Evolutionary conservation across 2,329 filamentous ascomycete genomes (phyloP), one percentile per base, ranked within the genome.

Genomic region (Aspergillus sp.): DNA sequence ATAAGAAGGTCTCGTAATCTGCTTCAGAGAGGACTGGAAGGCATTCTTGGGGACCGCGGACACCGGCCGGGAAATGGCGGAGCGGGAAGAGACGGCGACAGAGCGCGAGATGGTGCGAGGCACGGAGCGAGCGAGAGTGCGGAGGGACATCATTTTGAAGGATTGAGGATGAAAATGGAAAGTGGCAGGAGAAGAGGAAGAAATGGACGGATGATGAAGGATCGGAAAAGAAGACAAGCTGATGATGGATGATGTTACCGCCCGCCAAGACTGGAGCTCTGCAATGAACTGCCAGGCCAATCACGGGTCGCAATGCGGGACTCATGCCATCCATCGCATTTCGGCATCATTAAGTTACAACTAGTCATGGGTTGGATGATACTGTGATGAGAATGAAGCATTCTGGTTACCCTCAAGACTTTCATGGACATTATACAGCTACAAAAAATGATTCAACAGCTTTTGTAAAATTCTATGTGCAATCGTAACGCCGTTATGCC

Each of bases 121-220:
- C 73, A 87, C 85, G 53, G 87, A 84, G 74, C 90, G 89, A 72
- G 85, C 82, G 65, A 89, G 74, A 62, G 83, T 80, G 75, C 89
- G 84, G 67, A 91, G 80, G 67, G 89, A 89, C 73, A 92, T 81
- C 90, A 92, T 92, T 53, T 53, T 67, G 54, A 54, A 43, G 52
- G 47, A 19, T 43, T 63, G 59, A 59, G 28, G 60, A 67, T 63
- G 65, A 65, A 62, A 63, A 63, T 36, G 19, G 55, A 65, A 41
- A 12, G 48, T 49, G 53, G 48, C 17, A 38, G 50, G 47, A 58
- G 62, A 64, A 61, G 62, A 62, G 23, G 21, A n/a, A 41, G 19
- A 39, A 39, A 21, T 38, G 23, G 53, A 69, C 64, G 38, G 58
- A 58, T 61, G 62, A 61, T 62, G 65, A 61, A 36, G 39, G 30